A percentile compares a stretch with the other conserved stretches of the same genome.
These are phyloP conservation scores for Colletotrichum cordylinicola DNA, from an alignment of 2,329 filamentous ascomycete genomes.

Conservation along the genomic window DNA sequence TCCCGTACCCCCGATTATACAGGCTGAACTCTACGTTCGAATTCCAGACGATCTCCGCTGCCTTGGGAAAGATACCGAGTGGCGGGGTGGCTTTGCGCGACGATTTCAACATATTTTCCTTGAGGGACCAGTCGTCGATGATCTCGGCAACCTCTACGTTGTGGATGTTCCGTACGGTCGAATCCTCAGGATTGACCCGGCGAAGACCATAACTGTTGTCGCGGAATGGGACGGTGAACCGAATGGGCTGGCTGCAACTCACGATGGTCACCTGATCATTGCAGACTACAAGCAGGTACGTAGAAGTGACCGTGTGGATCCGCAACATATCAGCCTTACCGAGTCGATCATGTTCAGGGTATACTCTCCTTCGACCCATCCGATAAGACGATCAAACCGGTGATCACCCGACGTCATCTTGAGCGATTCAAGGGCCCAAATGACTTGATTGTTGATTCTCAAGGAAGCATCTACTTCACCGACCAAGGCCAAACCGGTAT, in stretches of 20 bases:
- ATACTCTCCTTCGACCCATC: constrained; percentile 39
- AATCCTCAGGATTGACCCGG: constrained; percentile 36
- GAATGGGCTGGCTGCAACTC: constrained; percentile 39
- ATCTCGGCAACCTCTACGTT: constrained; percentile 38
- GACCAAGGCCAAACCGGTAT: constrained; percentile 50
- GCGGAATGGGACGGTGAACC: constrained; percentile 45
- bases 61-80: constrained; percentile 37
- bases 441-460: constrained; percentile 43
- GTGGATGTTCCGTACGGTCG: constrained; percentile 46
- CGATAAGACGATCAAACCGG: constrained; percentile 29
- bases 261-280: constrained; percentile 38
- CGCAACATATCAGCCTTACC: neutral
- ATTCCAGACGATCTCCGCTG: constrained; percentile 40
- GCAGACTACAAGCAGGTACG: constrained; percentile 48
- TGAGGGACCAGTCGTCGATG: constrained; percentile 39
- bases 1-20: constrained; percentile 33
- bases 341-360: constrained; percentile 29
- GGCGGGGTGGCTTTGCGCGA: constrained; percentile 40
- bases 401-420: constrained; percentile 40
- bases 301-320: neutral
- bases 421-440: constrained; percentile 50
- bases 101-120: constrained; percentile 44
- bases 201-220: constrained; percentile 33
- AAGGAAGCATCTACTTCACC: constrained; percentile 46
- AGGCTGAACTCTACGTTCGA: constrained; percentile 38